Conservation (phyloP, 108 stramenopile species). For the Nitzschia sp. region DNA sequence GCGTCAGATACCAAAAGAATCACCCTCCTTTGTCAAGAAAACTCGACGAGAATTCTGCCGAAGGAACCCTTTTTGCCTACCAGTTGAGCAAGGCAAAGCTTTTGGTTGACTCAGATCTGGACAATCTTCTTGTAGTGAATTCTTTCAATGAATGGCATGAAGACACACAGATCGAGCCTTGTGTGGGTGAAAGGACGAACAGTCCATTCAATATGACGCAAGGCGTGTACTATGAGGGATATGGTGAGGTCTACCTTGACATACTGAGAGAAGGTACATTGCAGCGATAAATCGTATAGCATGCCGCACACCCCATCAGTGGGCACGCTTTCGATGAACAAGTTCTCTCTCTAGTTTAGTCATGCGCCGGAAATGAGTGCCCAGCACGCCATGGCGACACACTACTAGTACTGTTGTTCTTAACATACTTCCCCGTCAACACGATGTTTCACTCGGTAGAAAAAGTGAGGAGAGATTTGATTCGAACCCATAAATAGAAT, state of each 20-base stretch:
- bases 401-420: background rate
- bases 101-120: slow-evolving; percentile 31
- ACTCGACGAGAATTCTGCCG: slow-evolving; percentile 20
- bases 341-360: background rate
- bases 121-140: slow-evolving; percentile 43
- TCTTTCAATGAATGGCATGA: slow-evolving; percentile 60
- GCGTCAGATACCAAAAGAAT: slow-evolving; percentile 33
- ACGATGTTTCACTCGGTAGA: no score
- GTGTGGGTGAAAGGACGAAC: background rate
- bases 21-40: slow-evolving; percentile 41
- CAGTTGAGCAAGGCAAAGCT: slow-evolving; percentile 28
- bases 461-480: no score
- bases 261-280: slow-evolving; percentile 32
- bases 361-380: background rate
- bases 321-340: background rate
- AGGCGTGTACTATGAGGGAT: slow-evolving; percentile 42
- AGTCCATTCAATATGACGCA: slow-evolving; percentile 18
- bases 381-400: background rate
- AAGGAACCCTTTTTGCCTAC: slow-evolving; percentile 36
- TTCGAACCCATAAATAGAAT: no score
- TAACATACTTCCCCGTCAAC: no score
- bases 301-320: background rate
- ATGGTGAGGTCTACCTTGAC: slow-evolving; percentile 48
- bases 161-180: slow-evolving; percentile 54
- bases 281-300: background rate